Conservation (phyloP, 768 basidiomycete genomes). For the Leccinum aurantiacum region DNA sequence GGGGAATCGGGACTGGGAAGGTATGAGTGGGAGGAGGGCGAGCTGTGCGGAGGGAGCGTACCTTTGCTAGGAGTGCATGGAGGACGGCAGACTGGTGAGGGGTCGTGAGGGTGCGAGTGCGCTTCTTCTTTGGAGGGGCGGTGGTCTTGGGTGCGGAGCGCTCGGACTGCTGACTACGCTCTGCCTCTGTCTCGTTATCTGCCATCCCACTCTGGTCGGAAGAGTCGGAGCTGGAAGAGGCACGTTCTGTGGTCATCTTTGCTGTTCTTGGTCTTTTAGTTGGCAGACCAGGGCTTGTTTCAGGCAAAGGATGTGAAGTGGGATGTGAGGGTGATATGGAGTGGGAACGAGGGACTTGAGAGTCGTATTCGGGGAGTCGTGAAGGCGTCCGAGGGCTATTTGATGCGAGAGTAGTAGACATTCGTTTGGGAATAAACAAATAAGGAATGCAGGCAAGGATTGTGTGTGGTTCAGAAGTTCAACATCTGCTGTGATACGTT, state of each 20-base stretch:
- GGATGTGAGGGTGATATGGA: background rate
- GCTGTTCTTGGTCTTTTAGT: constrained; percentile 21
- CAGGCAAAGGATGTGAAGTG: background rate
- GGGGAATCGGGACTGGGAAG: constrained; percentile 77
- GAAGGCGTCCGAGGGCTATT: constrained; percentile 15
- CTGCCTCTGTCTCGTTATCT: constrained; percentile 57
- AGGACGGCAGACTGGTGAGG: constrained; percentile 88
- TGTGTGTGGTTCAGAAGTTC: constrained; percentile 19
- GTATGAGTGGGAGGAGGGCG: background rate
- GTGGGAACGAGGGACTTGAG: constrained; percentile 1
- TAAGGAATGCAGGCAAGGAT: constrained; percentile 18
- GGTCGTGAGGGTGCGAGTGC: constrained; percentile 84
- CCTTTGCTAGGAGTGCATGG: constrained; percentile 84
- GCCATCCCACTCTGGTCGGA: constrained; percentile 58
- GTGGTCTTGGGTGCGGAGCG: constrained; percentile 32
- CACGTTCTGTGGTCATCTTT: constrained; percentile 25
- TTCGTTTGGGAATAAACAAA: constrained; percentile 26
- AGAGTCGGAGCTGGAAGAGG: constrained; percentile 34
- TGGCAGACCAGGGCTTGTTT: constrained; percentile 16
- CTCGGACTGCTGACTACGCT: constrained; percentile 43
- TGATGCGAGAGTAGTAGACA: constrained; percentile 26
- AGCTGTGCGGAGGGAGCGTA: constrained; percentile 30
- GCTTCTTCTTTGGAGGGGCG: constrained; percentile 53
- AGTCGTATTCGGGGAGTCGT: constrained; percentile 23
- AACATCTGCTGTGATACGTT: constrained; percentile 9